phyloP scores from a whole-genome alignment of 306 rosid genomes.

The Prunus kanzakura region DNA sequence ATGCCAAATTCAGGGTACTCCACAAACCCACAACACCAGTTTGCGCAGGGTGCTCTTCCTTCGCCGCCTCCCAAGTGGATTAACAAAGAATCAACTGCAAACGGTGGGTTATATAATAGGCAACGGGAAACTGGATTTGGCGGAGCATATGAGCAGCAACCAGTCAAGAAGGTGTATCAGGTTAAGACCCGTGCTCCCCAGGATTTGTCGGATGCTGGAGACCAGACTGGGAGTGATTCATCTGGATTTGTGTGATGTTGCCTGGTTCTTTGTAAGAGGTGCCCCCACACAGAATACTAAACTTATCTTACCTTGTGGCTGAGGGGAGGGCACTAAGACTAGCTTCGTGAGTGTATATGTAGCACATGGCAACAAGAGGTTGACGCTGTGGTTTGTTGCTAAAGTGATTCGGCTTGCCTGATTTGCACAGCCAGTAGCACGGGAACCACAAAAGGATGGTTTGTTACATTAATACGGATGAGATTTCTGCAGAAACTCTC shows the following conservation, averaged over 20 bases:
- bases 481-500: background rate
- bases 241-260: conserved; percentile 24
- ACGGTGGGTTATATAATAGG: conserved; percentile 44
- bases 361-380: background rate
- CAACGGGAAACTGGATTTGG: conserved; percentile 54
- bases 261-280: conserved; percentile 16
- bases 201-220: conserved; percentile 43
- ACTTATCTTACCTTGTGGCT: background rate
- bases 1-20: conserved; percentile 41
- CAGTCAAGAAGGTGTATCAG: conserved; percentile 61
- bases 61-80: conserved; percentile 88
- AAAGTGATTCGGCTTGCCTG: background rate
- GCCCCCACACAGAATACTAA: background rate
- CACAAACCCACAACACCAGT: conserved; percentile 34
- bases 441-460: background rate
- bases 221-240: conserved; percentile 29
- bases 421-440: background rate
- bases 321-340: background rate
- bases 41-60: conserved; percentile 60
- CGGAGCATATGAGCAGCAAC: conserved; percentile 57
- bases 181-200: conserved; percentile 47
- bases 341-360: background rate
- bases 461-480: background rate
- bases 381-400: background rate
- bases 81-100: conserved; percentile 41